phyloP scores from a whole-genome alignment of 495 filamentous ascomycete species.

The Aspergillus cristatus region DNA sequence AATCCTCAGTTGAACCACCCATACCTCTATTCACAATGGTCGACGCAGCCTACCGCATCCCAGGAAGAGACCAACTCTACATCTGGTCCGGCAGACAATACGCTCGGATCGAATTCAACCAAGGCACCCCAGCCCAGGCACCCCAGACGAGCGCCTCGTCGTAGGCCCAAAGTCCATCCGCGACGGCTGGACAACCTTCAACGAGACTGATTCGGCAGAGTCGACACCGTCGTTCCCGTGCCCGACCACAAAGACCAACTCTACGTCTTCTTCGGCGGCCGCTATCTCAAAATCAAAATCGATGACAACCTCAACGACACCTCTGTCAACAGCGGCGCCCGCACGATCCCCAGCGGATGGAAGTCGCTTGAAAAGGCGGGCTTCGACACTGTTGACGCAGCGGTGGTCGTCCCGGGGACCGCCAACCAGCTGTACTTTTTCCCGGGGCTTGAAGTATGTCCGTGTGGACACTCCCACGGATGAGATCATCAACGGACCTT shows the following conservation, averaged over 20 bases:
- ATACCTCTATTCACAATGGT: too few species aligned
- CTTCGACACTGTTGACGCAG: conserved; percentile 13
- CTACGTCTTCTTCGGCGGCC: conserved; percentile 6
- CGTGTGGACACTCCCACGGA: conserved; percentile 3
- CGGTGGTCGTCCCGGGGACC: conserved; percentile 4
- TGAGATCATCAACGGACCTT: conserved; percentile 7
- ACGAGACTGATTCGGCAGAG: conserved; percentile 11
- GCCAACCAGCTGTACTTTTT: conserved; percentile 8
- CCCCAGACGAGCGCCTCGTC: too few species aligned
- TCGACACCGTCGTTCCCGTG: conserved; percentile 6
- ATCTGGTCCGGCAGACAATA: too few species aligned
- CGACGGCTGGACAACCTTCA: too few species aligned
- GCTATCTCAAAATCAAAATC: conserved; percentile 6
- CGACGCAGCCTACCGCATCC: too few species aligned
- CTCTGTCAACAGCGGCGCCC: conserved; percentile 3
- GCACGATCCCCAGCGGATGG: conserved; percentile 5
- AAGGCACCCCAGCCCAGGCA: too few species aligned
- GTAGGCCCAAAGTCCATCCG: too few species aligned
- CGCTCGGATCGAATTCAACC: too few species aligned
- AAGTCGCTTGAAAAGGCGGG: conserved; percentile 3
- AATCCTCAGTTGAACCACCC: too few species aligned
- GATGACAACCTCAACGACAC: conserved; percentile 1
- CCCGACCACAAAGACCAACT: conserved; percentile 2
- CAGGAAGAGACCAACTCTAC: too few species aligned
- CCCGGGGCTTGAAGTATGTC: conserved; percentile 7